Percentiles rank a stretch among this genome's conserved stretches.
Evolutionary conservation across 805 yeast genomes (phyloP).

Genomic region (Sugiyamaella boreocaroliniensis): DNA sequence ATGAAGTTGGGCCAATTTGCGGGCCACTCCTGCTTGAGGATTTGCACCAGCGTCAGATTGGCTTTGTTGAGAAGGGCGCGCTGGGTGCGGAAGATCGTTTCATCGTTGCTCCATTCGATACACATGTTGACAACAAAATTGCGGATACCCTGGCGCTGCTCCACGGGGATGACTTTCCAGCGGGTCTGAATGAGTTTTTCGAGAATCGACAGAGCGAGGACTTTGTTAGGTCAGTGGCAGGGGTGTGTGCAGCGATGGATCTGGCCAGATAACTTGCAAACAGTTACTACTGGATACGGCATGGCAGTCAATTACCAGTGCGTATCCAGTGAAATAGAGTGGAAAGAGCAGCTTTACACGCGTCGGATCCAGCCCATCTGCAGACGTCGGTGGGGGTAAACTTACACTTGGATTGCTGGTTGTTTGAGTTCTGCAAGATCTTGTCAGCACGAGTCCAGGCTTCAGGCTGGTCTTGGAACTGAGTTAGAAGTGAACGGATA

Average conservation of each 20-base stretch:
- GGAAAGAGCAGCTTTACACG: neutral
- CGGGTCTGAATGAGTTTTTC: slow-evolving; percentile 85
- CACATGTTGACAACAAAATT: slow-evolving; percentile 93
- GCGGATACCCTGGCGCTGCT: slow-evolving; percentile 86
- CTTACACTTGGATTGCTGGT: slow-evolving; percentile 77
- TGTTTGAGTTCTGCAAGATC: slow-evolving; percentile 68
- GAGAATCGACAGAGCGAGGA: slow-evolving; percentile 78
- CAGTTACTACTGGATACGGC: too few relatives aligned
- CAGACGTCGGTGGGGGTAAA: neutral
- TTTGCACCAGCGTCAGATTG: slow-evolving; percentile 87
- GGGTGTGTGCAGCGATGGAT: too few relatives aligned
- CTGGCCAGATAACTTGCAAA: too few relatives aligned
- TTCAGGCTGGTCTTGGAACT: slow-evolving; percentile 89
- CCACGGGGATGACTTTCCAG: slow-evolving; percentile 89
- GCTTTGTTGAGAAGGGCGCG: slow-evolving; percentile 85
- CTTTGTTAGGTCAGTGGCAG: slow-evolving; percentile 9
- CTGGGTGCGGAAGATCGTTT: slow-evolving; percentile 58
- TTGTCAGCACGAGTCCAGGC: slow-evolving; percentile 94
- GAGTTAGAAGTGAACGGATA: neutral
- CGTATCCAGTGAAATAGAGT: neutral
- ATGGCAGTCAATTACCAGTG: neutral
- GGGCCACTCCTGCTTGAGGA: slow-evolving; percentile 98
- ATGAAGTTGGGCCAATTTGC: slow-evolving; percentile 96
- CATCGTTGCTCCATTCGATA: slow-evolving; percentile 82
- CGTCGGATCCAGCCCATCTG: neutral